Base-by-base conservation (phyloP, 257 asterid genomes). In the Fraxinus quadrangulata region DNA sequence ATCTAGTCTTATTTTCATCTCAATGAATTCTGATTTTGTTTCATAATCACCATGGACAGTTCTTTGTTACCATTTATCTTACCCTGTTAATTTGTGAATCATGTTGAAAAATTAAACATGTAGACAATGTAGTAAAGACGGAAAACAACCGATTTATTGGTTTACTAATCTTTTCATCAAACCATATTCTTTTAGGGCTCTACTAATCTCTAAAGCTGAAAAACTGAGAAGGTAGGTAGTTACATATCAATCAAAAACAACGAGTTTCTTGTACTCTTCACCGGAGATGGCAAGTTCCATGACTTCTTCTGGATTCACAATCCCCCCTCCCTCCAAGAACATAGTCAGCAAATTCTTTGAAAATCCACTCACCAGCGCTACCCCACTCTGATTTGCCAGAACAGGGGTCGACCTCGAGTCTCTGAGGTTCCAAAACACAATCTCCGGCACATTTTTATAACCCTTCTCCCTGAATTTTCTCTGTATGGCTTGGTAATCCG, bases 361-460 rank as follows among this genome's bases (percentile, higher is more conserved):
- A 68, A 85, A 88, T 16, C 93, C 96, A 76, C 90, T 84, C n/a
- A 88, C 91, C 16, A 85, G 77, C 0, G 90, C 89, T 33, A 87
- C 96, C 36, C 93, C 92, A 69, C 74, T 84, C 84, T 88, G 86
- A 3, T 72, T 80, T 0, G 85, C 90, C 65, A 69, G 13, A 34
- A 90, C 90, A 4, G 90, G 93, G 7, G 90, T 88, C 14, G 93
- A 79, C 34, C 74, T 69, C 0, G 96, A 90, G 69, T 80, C 73
- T 33, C 89, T 77, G 6, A 90, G 89, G 84, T 90, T 90, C 93
- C 96, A 90, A 72, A 90, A 90, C 80, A 88, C 93, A 11, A 88
- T 84, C 74, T 90, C 91, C 0, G 93, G 91, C 74, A 88, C 90
- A 17, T 72, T 83, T 71, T 59, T 12, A 40, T 78, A 88, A 3